Base-by-base conservation (phyloP, 2,329 filamentous ascomycete genomes). In the Botryotinia globosa region DNA sequence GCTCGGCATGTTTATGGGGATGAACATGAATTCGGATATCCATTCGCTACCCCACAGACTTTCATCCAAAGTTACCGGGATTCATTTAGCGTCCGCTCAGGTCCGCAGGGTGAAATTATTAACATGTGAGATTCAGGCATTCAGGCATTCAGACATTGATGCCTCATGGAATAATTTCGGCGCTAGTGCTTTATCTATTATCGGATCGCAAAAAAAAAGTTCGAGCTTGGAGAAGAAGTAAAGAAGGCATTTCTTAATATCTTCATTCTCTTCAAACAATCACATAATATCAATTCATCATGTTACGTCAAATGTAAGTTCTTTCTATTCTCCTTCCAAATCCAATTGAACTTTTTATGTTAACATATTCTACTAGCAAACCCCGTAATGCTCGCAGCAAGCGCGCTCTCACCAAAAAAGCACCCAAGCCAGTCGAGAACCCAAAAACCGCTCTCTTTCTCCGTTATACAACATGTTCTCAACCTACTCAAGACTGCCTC, bases 361-460 rank as follows among this genome's bases (percentile, higher is more conserved):
- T 64, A 48, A 59, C 37, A 64, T 70, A 74, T 71, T 75, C 48
- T 20, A 59, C 29, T 45, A 90, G 88, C 76, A 91, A 91, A 84
- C 88, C 91, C 73, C 90, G 90, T 79, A 93, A 90, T 83, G 94
- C 95, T 78, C 94, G 96, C 86, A 96, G 94, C 73, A 97, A 97
- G 87, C 92, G 96, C 79, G 94, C 93, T 76, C 90, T 98, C 81
- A 96, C 97, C 82, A 95, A 97, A 84, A 92, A 93, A 80, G 94
- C 93, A 80, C 93, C 96, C 73, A 97, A 98, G 83, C 85, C 90
- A 77, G 85, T 92, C 83, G 96, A 99, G 85, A 96, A 97, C 83
- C 90, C 94, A 74, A 98, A 97, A 84, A 92, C 88, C 45, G 92
- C 93, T 74, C 91, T 99, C 77, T 92, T 99, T 82, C 89, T 99